A percentile compares a stretch with the other conserved stretches of the same genome.
These are phyloP conservation scores for Lactifluus echinatus DNA, from an alignment of 768 basidiomycete genomes.

Conservation along the genomic window DNA sequence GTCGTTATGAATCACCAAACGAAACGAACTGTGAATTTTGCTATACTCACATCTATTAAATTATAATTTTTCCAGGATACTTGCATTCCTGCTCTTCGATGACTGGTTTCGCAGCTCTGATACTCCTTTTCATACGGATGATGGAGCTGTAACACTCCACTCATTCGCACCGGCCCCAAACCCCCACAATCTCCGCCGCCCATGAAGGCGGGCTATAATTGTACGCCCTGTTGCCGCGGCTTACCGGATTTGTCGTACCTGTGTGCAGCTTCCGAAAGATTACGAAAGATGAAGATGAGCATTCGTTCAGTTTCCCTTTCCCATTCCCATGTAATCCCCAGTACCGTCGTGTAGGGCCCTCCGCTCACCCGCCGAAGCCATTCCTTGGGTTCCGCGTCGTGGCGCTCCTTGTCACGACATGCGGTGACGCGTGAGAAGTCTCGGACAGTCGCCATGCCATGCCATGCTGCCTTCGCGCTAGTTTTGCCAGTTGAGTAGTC, in stretches of 20 bases:
- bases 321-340: constrained; percentile 1
- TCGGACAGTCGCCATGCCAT: constrained; percentile 10
- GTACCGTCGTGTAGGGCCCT: constrained; percentile 4
- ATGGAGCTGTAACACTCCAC: neutral
- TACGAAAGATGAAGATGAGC: constrained; percentile 12
- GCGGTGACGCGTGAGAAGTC: constrained; percentile 15
- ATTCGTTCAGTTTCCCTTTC: constrained; percentile 3
- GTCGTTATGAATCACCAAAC: constrained; percentile 1
- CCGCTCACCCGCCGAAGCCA: constrained; percentile 18
- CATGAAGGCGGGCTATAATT: neutral
- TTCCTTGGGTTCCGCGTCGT: constrained; percentile 16
- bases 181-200: constrained; percentile 10
- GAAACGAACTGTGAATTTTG: neutral
- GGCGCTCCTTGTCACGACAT: constrained; percentile 17
- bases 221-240: neutral
- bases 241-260: constrained; percentile 12
- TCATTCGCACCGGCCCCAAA: neutral
- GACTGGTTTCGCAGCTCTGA: neutral
- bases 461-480: constrained; percentile 16
- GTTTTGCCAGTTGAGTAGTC: constrained; percentile 17
- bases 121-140: neutral
- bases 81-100: no score
- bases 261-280: neutral
- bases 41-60: constrained; percentile 17
- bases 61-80: constrained; percentile 10